These are phyloP conservation scores for Fusarium burgessii DNA, from an alignment of 2,329 filamentous ascomycete species.

Conservation along the genomic window DNA sequence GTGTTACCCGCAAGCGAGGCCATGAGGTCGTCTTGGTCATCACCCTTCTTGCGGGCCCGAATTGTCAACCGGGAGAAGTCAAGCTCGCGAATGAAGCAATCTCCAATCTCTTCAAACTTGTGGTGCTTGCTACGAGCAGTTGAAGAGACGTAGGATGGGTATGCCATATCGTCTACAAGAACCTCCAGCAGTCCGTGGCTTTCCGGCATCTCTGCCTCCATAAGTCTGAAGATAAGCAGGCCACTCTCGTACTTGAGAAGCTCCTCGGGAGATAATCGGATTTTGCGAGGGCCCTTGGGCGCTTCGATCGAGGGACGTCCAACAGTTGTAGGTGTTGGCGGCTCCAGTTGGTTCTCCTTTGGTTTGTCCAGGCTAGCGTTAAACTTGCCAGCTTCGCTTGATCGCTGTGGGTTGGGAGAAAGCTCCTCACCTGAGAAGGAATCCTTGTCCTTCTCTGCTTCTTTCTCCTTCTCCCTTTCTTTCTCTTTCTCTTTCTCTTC, in stretches of 20 bases:
- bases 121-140: constrained; percentile 76
- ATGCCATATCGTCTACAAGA: constrained; percentile 93
- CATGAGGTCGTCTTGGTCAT: constrained; percentile 81
- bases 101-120: constrained; percentile 91
- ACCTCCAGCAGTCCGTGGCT: constrained; percentile 85
- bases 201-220: constrained; percentile 87
- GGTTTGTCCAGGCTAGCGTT: constrained; percentile 53
- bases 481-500: constrained; percentile 68
- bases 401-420: constrained; percentile 27
- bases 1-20: constrained; percentile 89
- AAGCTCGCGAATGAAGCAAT: constrained; percentile 96
- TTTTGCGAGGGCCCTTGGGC: constrained; percentile 74
- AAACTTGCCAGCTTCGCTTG: constrained; percentile 58
- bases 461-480: constrained; percentile 49
- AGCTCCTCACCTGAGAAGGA: constrained; percentile 33
- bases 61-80: constrained; percentile 95
- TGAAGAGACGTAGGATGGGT: constrained; percentile 86
- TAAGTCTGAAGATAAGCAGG: constrained; percentile 91
- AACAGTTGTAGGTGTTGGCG: constrained; percentile 54
- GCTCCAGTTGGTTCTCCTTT: constrained; percentile 38
- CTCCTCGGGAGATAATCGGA: constrained; percentile 83
- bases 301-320: constrained; percentile 61
- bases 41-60: constrained; percentile 83
- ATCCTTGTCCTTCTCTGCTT: constrained; percentile 30
- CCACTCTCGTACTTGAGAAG: constrained; percentile 89